Conservation (phyloP, 805 yeast species). For the Nakazawaea anatomiae region DNA sequence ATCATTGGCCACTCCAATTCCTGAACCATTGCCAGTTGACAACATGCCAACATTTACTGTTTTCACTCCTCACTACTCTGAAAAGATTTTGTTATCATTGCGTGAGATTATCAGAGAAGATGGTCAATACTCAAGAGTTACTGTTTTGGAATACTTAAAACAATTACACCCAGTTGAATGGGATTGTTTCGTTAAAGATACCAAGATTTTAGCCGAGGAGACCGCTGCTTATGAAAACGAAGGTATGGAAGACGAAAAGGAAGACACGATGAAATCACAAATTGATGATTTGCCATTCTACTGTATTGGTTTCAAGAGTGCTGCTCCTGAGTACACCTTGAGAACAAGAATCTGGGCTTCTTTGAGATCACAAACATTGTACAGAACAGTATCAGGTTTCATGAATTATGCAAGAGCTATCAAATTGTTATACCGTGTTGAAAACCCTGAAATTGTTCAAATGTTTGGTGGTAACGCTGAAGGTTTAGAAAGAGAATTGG, state of each 20-base stretch:
- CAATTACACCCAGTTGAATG: slow-evolving; percentile 96
- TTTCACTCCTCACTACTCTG: slow-evolving; percentile 92
- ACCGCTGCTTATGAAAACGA: slow-evolving; percentile 74
- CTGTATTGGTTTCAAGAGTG: slow-evolving; percentile 95
- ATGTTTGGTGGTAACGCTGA: slow-evolving; percentile 99
- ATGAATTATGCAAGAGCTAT: slow-evolving; percentile 98
- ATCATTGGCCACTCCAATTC: slow-evolving; percentile 96
- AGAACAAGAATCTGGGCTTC: slow-evolving; percentile 99
- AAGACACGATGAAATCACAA: slow-evolving; percentile 70
- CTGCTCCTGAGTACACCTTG: slow-evolving; percentile 93
- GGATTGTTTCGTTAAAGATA: slow-evolving; percentile 96
- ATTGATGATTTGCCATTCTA: slow-evolving; percentile 90
- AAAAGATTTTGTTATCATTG: slow-evolving; percentile 87
- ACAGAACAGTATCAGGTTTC: slow-evolving; percentile 96
- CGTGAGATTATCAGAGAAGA: slow-evolving; percentile 97
- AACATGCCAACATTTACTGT: slow-evolving; percentile 99
- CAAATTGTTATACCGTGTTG: slow-evolving; percentile 88
- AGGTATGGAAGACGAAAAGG: slow-evolving; percentile 44
- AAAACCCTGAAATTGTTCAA: slow-evolving; percentile 91
- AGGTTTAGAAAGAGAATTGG: slow-evolving; percentile 90
- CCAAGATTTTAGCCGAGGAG: slow-evolving; percentile 92
- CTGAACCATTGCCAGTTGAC: slow-evolving; percentile 98
- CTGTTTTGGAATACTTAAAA: slow-evolving; percentile 88
- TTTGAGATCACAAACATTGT: slow-evolving; percentile 90
- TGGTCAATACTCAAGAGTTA: slow-evolving; percentile 92